Evolutionary conservation across 2,329 filamentous ascomycete genomes (phyloP), one percentile per base, ranked within the genome.

Genomic region (Pseudonectria buxi): DNA sequence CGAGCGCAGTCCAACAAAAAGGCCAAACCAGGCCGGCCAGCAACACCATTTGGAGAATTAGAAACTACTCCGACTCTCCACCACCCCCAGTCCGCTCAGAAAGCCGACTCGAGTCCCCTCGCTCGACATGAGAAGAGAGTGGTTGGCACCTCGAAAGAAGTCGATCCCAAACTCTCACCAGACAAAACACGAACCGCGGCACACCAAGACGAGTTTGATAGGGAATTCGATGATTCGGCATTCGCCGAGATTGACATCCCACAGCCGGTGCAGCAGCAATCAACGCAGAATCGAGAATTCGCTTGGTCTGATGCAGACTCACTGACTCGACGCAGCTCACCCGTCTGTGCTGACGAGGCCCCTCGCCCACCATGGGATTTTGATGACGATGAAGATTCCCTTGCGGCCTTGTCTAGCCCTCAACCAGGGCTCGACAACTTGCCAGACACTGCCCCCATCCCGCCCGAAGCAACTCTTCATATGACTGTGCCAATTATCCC

Each of bases 11-110:
- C 18, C 9, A 9, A 9, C 18, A 22, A 9, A 22, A 22, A 9
- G 5, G 18, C 5, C 18, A 22, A 22, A 22, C 5, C 18, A 22
- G 9, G 37, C 14, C 43, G 36, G 11, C 11, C 44, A 10, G 46
- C 46, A 0, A 36, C 48, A n/a, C n/a, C n/a, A 26, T 48, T 63
- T 13, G 48, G 50, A 3, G 40, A 62, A 34, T 48, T 63, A 3
- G 57, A 62, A 6, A 58, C 56, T 2, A 59, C 59, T 6, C 56
- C 59, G 5, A 60, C 52, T 1, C 51, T 44, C n/a, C 53, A 38
- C 9, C 44, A 50, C 30, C 32, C 48, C 7, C 43, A 47, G 30
- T 48, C 47, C 18, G 18, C 18, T 22, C 18, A 22, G 9, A 22
- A 9, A 9, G 18, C 18, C 18, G 9, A 6, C 18, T 22, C 18